These are phyloP conservation scores for Peronospora destructor DNA, from an alignment of 352 stramenopile species.

Conservation along the genomic window DNA sequence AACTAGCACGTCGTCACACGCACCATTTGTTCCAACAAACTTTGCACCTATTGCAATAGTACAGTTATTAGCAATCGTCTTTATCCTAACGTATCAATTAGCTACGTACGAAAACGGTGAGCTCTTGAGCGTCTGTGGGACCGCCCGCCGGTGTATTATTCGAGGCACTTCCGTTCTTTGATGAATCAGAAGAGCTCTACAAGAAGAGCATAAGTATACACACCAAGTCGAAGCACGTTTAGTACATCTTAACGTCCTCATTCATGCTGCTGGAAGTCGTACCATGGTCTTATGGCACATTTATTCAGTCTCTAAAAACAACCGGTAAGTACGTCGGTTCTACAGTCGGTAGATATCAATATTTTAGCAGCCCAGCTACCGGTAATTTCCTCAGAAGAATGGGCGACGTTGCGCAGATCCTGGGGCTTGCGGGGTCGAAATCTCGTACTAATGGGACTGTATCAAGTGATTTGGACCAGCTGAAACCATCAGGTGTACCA, in stretches of 20 bases:
- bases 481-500: conserved; percentile 39
- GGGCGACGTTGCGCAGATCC: conserved; percentile 68
- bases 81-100: background rate
- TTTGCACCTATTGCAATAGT: conserved; percentile 41
- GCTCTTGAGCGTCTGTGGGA: conserved; percentile 47
- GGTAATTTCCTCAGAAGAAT: conserved; percentile 20
- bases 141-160: conserved; percentile 9
- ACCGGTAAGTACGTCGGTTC: background rate
- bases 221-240: conserved; percentile 1
- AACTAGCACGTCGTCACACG: background rate
- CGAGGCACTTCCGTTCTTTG: conserved; percentile 30
- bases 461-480: conserved; percentile 37
- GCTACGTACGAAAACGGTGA: conserved; percentile 58
- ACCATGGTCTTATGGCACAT: conserved; percentile 8
- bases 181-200: conserved; percentile 35
- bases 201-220: background rate
- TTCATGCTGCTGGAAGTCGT: background rate
- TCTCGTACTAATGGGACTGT: conserved; percentile 17
- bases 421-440: conserved; percentile 36
- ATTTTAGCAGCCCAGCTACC: too few species aligned
- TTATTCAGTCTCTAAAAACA: background rate
- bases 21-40: conserved; percentile 71
- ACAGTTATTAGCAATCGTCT: background rate
- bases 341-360: background rate
- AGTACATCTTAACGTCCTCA: background rate